Conservation (phyloP, 225 moss, liverwort and hornwort species). For the Neckera pumila region DNA sequence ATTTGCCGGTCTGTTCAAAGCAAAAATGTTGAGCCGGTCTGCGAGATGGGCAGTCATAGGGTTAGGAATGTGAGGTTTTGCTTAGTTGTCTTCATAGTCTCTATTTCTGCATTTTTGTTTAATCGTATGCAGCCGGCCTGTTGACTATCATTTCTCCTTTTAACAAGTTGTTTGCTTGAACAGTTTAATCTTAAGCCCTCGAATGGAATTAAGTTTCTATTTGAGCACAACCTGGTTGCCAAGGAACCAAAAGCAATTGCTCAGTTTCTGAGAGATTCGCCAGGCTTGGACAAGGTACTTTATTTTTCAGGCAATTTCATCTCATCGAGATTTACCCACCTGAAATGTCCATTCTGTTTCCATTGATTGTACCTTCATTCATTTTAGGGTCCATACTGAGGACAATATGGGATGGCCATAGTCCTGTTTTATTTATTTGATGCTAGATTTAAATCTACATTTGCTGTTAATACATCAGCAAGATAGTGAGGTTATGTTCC, state of each 20-base stretch:
- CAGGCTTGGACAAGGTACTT: conserved; percentile 80
- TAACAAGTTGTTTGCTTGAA: not conserved
- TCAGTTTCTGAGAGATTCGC: conserved; percentile 72
- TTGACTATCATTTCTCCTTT: not conserved
- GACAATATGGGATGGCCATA: not conserved
- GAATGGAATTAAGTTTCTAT: conserved; percentile 65
- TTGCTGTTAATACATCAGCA: not conserved
- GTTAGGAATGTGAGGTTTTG: not conserved
- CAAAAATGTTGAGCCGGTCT: not conserved
- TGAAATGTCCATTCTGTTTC: not conserved
- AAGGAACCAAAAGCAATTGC: conserved; percentile 77
- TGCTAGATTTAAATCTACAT: not conserved
- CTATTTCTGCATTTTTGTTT: not conserved
- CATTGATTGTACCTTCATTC: not conserved
- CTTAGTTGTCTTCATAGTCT: not conserved
- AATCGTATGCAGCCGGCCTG: not conserved
- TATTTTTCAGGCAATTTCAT: not conserved
- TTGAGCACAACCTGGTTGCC: conserved; percentile 63
- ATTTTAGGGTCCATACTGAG: not conserved
- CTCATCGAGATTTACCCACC: not conserved
- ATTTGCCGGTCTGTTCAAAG: not conserved
- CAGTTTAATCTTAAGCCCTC: conserved; percentile 96
- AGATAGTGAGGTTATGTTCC: not conserved
- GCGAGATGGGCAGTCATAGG: not conserved
- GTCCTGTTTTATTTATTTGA: not conserved